Evolutionary conservation across 2,329 filamentous ascomycete genomes (phyloP).

Genomic region (Talaromyces piceae): DNA sequence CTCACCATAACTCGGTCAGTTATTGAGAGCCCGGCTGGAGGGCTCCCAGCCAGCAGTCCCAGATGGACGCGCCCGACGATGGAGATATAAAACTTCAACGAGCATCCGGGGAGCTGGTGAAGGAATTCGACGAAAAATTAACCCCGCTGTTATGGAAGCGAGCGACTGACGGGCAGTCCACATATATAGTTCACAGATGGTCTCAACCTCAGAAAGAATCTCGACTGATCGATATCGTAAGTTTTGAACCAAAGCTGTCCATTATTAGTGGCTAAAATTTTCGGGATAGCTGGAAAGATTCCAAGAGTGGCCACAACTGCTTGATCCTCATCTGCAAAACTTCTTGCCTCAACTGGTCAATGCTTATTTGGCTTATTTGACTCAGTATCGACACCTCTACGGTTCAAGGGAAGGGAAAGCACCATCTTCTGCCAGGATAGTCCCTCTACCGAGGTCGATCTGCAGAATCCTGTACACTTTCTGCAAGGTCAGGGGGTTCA

Average conservation of each 20-base stretch:
- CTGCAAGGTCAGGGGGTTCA: constrained; percentile 89
- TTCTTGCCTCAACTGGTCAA: constrained; percentile 68
- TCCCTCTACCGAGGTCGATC: constrained; percentile 60
- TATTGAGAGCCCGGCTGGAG: no score
- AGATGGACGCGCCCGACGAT: constrained; percentile 40
- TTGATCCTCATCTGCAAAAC: constrained; percentile 72
- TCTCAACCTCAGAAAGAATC: constrained; percentile 30
- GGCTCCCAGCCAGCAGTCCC: no score
- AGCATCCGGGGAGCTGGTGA: constrained; percentile 37
- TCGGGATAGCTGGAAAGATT: constrained; percentile 64
- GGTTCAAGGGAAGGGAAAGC: constrained; percentile 23
- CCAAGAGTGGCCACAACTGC: constrained; percentile 87
- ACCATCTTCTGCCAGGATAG: constrained; percentile 29
- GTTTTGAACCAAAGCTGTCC: constrained; percentile 7
- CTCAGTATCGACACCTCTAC: constrained; percentile 36
- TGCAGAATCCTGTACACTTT: constrained; percentile 78
- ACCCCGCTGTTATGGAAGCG: constrained; percentile 36
- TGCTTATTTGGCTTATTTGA: constrained; percentile 64
- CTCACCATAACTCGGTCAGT: no score
- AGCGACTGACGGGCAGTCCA: constrained; percentile 15
- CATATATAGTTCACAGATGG: constrained; percentile 31
- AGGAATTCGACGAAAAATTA: constrained; percentile 35
- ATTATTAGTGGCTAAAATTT: constrained; percentile 7
- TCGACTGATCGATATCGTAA: constrained; percentile 34
- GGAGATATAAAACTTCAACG: constrained; percentile 41